Percentiles rank a stretch among this genome's conserved stretches.
phyloP scores from a whole-genome alignment of 768 basidiomycete genomes.

The Trichaptum fuscoviolaceum region DNA sequence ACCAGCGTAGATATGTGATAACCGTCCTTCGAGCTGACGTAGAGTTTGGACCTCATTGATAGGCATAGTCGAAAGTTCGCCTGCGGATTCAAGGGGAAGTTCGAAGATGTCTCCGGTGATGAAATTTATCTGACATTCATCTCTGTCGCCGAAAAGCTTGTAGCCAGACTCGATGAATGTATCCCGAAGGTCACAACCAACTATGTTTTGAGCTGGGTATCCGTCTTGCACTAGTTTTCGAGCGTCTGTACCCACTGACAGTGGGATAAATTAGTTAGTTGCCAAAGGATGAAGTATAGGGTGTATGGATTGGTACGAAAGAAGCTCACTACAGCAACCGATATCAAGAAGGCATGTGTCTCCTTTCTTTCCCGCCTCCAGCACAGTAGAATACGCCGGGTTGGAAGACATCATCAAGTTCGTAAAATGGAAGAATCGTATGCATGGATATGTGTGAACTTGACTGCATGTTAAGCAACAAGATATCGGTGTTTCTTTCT shows the following conservation, averaged over 20 bases:
- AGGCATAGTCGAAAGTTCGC: not conserved
- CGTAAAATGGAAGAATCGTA: slow-evolving; percentile 27
- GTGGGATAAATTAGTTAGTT: not conserved
- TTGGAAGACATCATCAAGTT: slow-evolving; percentile 24
- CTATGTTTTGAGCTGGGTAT: slow-evolving; percentile 22
- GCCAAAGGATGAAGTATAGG: not conserved
- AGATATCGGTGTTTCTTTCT: not conserved
- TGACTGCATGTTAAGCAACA: not conserved
- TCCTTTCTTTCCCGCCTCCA: slow-evolving; percentile 19
- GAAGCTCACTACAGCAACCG: slow-evolving; percentile 28
- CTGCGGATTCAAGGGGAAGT: slow-evolving; percentile 7
- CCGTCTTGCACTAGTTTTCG: slow-evolving; percentile 28
- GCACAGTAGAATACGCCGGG: slow-evolving; percentile 20
- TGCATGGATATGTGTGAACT: slow-evolving; percentile 27
- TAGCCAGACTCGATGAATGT: slow-evolving; percentile 27
- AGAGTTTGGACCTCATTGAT: slow-evolving; percentile 15
- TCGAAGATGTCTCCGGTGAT: slow-evolving; percentile 27
- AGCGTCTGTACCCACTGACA: slow-evolving; percentile 28
- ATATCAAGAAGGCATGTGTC: slow-evolving; percentile 25
- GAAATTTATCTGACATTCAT: slow-evolving; percentile 22
- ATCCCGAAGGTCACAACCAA: slow-evolving; percentile 26
- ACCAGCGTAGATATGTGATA: slow-evolving; percentile 26
- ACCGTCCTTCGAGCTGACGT: slow-evolving; percentile 19
- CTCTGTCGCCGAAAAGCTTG: slow-evolving; percentile 23
- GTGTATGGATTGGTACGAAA: not conserved